Conservation (phyloP, 768 basidiomycete genomes). For the Aureoboletus auriporus region DNA sequence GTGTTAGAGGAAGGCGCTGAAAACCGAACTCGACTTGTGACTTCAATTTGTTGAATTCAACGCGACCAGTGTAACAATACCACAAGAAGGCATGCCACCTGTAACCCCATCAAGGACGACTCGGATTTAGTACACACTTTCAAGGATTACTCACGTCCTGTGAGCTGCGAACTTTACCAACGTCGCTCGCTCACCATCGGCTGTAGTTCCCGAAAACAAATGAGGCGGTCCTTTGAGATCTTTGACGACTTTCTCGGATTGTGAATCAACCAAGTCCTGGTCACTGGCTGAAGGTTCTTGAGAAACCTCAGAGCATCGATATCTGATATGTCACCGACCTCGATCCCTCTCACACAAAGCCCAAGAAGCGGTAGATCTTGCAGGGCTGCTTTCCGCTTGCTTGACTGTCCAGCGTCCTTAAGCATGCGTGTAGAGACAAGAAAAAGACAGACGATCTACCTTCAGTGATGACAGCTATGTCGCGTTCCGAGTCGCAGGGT, state of each 20-base stretch:
- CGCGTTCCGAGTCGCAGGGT: no score
- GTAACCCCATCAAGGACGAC: not conserved
- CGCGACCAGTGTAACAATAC: slow-evolving; percentile 16
- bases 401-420: not conserved
- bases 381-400: not conserved
- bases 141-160: slow-evolving; percentile 5
- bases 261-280: not conserved
- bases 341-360: slow-evolving; percentile 9
- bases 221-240: not conserved
- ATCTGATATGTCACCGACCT: slow-evolving; percentile 1
- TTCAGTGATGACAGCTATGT: not conserved
- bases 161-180: slow-evolving; percentile 10
- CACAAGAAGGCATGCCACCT: slow-evolving; percentile 17
- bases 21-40: slow-evolving; percentile 1
- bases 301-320: not conserved
- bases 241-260: slow-evolving; percentile 6
- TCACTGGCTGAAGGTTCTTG: slow-evolving; percentile 6
- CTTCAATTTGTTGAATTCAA: slow-evolving; percentile 10
- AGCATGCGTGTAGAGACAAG: not conserved
- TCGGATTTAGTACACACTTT: not conserved
- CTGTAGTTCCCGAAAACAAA: not conserved
- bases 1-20: not conserved
- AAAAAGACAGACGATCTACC: not conserved
- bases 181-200: not conserved
- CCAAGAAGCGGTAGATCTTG: slow-evolving; percentile 1